These are phyloP conservation scores for Phyllosticta capitalensis DNA, from an alignment of 2,329 filamentous ascomycete genomes.

Conservation along the genomic window DNA sequence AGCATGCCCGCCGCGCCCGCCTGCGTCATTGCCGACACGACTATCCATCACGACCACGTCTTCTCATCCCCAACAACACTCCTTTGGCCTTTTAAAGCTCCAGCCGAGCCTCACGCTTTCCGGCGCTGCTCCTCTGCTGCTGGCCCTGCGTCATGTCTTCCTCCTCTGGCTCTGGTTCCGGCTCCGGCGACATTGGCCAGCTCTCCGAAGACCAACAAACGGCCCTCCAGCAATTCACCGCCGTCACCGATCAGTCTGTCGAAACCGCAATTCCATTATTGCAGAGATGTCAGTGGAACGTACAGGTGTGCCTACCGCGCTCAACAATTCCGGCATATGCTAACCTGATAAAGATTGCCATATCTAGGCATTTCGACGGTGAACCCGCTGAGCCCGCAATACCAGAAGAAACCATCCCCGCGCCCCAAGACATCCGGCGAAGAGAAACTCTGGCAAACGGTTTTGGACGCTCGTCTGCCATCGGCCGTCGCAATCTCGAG, in stretches of 20 bases:
- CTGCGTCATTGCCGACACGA: constrained; percentile 7
- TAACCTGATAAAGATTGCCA: constrained; percentile 61
- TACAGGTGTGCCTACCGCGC: constrained; percentile 51
- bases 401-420: constrained; percentile 60
- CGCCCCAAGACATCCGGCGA: constrained; percentile 53
- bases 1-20: background rate
- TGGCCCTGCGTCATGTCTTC: constrained; percentile 5
- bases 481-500: constrained; percentile 40
- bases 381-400: constrained; percentile 70
- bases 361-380: constrained; percentile 95
- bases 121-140: background rate
- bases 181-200: constrained; percentile 49
- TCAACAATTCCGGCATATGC: constrained; percentile 1
- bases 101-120: background rate
- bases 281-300: constrained; percentile 88
- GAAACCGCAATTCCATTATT: constrained; percentile 70
- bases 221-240: constrained; percentile 77
- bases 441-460: constrained; percentile 59
- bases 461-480: constrained; percentile 31
- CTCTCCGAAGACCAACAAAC: constrained; percentile 72
- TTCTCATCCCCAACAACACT: background rate
- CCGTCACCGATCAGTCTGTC: constrained; percentile 75
- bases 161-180: background rate
- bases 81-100: background rate
- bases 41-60: background rate